phyloP scores from a whole-genome alignment of 2,329 filamentous ascomycete genomes.

The Xylariaceae sp. region DNA sequence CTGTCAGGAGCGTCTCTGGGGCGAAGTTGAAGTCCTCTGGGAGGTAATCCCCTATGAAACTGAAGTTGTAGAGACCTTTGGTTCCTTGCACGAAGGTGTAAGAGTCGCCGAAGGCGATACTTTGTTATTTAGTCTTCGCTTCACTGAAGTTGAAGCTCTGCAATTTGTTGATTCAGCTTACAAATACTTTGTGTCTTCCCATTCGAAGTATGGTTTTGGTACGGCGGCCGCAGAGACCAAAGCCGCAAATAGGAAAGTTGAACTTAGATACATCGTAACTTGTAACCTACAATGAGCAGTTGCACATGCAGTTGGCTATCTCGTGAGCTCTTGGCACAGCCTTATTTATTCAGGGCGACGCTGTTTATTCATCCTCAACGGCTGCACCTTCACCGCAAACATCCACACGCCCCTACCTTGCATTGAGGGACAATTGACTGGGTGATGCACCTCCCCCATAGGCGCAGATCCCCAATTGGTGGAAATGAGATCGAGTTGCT shows the following conservation, averaged over 20 bases:
- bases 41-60: constrained; percentile 50
- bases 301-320: too few relatives aligned
- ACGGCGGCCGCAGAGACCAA: constrained; percentile 1
- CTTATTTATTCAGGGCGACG: too few relatives aligned
- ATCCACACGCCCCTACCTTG: too few relatives aligned
- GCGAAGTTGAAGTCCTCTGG: constrained; percentile 40
- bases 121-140: neutral
- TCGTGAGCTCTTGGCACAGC: too few relatives aligned
- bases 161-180: constrained; percentile 10
- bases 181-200: constrained; percentile 23
- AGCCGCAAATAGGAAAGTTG: neutral
- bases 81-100: constrained; percentile 53
- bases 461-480: too few relatives aligned
- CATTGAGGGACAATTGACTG: too few relatives aligned
- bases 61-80: constrained; percentile 46
- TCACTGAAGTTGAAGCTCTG: neutral
- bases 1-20: constrained; percentile 38
- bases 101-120: constrained; percentile 47
- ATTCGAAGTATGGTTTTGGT: constrained; percentile 14
- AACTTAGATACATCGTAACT: too few relatives aligned
- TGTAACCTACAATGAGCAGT: too few relatives aligned
- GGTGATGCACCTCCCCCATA: too few relatives aligned
- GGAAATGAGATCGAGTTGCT: too few relatives aligned
- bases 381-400: too few relatives aligned
- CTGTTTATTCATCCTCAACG: too few relatives aligned